phyloP scores from a whole-genome alignment of 371 early-diverging fungal species.

The Nematocida parisii region DNA sequence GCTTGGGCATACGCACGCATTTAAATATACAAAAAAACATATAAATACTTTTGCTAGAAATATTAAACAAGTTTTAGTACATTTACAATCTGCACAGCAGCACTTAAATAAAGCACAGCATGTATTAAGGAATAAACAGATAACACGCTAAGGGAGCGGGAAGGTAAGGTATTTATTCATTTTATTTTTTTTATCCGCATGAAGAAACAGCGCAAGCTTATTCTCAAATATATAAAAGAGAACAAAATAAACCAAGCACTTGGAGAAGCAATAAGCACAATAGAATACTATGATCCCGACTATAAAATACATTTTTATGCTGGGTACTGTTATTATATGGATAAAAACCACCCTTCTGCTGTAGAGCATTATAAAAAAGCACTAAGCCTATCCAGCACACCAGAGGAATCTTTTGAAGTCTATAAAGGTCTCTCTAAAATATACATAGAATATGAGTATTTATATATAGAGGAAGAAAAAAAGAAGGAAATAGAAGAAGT shows the following conservation, averaged over 20 bases:
- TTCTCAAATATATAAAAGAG: background rate
- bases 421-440: slow-evolving; percentile 1
- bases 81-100: too few species aligned
- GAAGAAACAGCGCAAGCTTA: slow-evolving; percentile 3
- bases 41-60: too few species aligned
- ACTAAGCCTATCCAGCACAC: background rate
- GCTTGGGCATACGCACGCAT: too few species aligned
- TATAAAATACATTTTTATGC: slow-evolving; percentile 1
- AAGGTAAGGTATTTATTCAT: background rate
- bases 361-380: background rate
- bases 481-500: slow-evolving; percentile 11
- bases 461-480: slow-evolving; percentile 2
- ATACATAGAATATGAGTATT: background rate
- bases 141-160: too few species aligned
- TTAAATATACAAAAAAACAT: too few species aligned
- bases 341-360: background rate
- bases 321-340: slow-evolving; percentile 3
- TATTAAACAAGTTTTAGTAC: too few species aligned
- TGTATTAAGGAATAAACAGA: too few species aligned
- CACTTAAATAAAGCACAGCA: too few species aligned
- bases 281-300: background rate
- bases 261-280: background rate
- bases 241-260: background rate
- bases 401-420: background rate
- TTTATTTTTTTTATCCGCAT: slow-evolving; percentile 15